Percentiles rank a stretch among this genome's conserved stretches.
Evolutionary conservation across 495 filamentous ascomycete species (phyloP).

Genomic region (Podospora anserina): DNA sequence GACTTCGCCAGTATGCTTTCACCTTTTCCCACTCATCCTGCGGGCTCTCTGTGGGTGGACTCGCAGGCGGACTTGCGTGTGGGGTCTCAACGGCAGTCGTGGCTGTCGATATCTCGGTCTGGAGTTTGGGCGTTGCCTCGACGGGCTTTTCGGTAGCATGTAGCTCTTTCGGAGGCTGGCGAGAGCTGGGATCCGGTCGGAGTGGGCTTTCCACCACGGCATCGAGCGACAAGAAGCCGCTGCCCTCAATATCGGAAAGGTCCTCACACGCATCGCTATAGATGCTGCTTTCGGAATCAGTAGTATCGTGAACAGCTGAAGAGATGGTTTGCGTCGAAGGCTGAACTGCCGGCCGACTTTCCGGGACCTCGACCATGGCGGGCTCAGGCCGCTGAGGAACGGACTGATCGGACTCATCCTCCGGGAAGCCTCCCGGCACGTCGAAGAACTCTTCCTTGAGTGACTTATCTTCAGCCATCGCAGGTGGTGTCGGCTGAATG

Average conservation of each 20-base stretch:
- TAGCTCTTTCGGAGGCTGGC: conserved; percentile 8
- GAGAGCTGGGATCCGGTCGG: conserved; percentile 5
- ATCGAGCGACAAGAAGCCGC: conserved; percentile 79
- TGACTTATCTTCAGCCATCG: conserved; percentile 13
- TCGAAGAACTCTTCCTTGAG: conserved; percentile 30
- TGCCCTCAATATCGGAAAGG: conserved; percentile 61
- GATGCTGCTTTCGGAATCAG: conserved; percentile 53
- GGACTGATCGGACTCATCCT: conserved; percentile 33
- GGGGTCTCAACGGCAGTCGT: conserved; percentile 22
- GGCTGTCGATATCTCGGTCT: conserved; percentile 14
- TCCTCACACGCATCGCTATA: conserved; percentile 90
- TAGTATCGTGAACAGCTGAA: conserved; percentile 18
- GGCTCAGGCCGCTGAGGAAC: background rate
- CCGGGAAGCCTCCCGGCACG: conserved; percentile 46
- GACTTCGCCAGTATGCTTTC: conserved; percentile 61
- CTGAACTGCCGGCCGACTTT: conserved; percentile 1
- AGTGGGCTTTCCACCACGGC: conserved; percentile 69
- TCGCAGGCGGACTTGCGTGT: conserved; percentile 17
- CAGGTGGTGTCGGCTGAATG: conserved; percentile 37
- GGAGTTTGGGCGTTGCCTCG: conserved; percentile 9
- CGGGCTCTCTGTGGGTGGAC: conserved; percentile 15
- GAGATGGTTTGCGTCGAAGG: background rate
- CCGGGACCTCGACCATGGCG: background rate
- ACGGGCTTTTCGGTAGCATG: background rate
- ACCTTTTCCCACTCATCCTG: conserved; percentile 58